Percentiles rank a stretch among this genome's conserved stretches.
phyloP scores from a whole-genome alignment of 2,329 filamentous ascomycete species.

The Nemania diffusa region DNA sequence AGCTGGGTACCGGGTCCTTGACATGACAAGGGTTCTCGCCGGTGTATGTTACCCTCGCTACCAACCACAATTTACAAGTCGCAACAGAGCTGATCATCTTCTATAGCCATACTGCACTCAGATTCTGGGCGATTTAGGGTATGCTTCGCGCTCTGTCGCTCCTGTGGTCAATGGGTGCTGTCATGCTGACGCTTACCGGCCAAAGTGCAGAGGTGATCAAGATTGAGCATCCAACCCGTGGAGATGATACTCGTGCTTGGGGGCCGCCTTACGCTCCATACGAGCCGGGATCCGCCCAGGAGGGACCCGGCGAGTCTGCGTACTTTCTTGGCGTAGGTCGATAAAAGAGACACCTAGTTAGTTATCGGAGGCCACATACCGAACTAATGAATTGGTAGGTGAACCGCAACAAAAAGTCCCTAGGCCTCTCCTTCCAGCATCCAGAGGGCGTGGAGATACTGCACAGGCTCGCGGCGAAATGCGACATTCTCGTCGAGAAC shows the following conservation, averaged over 20 bases:
- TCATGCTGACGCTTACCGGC: constrained; percentile 45
- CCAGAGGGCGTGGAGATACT: constrained; percentile 85
- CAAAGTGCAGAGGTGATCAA: constrained; percentile 91
- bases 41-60: constrained; percentile 75
- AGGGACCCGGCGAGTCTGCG: constrained; percentile 88
- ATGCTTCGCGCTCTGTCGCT: constrained; percentile 51
- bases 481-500: constrained; percentile 95
- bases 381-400: constrained; percentile 64
- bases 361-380: not conserved
- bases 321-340: constrained; percentile 85
- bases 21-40: constrained; percentile 96
- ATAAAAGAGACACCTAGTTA: not conserved
- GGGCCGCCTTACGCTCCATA: constrained; percentile 93
- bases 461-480: constrained; percentile 83
- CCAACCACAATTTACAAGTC: not conserved
- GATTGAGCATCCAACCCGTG: constrained; percentile 89
- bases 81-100: constrained; percentile 35
- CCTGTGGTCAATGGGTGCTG: not conserved
- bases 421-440: constrained; percentile 91
- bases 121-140: constrained; percentile 96
- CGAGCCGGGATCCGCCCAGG: constrained; percentile 63
- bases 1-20: constrained; percentile 86
- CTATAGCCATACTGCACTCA: constrained; percentile 93
- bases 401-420: constrained; percentile 96
- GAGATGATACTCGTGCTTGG: constrained; percentile 96